phyloP scores from a whole-genome alignment of 2,329 filamentous ascomycete species.

The Sclerotinia nivalis region DNA sequence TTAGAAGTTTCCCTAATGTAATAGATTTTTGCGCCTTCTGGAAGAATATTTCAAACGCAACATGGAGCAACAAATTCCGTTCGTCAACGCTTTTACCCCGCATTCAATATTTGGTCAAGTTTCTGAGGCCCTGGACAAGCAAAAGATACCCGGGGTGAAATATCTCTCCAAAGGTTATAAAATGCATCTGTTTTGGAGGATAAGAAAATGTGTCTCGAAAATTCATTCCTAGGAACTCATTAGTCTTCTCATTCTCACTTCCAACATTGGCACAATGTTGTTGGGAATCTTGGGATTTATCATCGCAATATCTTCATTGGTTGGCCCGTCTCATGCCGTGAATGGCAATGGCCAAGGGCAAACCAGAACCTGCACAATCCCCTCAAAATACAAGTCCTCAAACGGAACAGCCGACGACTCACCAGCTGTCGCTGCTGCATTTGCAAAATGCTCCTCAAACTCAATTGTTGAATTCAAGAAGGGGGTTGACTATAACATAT shows the following conservation, averaged over 20 bases:
- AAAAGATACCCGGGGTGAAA: neutral
- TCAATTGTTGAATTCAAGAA: slow-evolving; percentile 44
- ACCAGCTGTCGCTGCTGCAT: slow-evolving; percentile 43
- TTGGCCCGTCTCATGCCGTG: neutral
- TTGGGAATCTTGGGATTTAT: neutral
- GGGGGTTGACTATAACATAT: slow-evolving; percentile 47
- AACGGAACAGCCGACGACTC: slow-evolving; percentile 46
- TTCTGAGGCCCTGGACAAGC: neutral
- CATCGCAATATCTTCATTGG: neutral
- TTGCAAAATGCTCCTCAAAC: slow-evolving; percentile 43
- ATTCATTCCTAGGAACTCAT: neutral
- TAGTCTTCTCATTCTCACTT: neutral
- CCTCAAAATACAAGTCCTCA: slow-evolving; percentile 35
- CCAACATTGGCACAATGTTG: neutral
- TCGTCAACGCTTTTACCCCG: slow-evolving; percentile 1
- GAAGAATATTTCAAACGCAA: slow-evolving; percentile 7
- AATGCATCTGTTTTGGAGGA: neutral
- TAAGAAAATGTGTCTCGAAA: neutral
- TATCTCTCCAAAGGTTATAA: neutral
- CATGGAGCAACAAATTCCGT: slow-evolving; percentile 10
- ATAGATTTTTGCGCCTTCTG: neutral
- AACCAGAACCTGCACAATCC: slow-evolving; percentile 24
- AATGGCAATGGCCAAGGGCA: neutral
- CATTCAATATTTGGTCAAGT: neutral
- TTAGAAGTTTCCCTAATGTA: neutral